Conservation (phyloP, 192 early-diverging fungal genomes). For the Rhizophagus sp. region DNA sequence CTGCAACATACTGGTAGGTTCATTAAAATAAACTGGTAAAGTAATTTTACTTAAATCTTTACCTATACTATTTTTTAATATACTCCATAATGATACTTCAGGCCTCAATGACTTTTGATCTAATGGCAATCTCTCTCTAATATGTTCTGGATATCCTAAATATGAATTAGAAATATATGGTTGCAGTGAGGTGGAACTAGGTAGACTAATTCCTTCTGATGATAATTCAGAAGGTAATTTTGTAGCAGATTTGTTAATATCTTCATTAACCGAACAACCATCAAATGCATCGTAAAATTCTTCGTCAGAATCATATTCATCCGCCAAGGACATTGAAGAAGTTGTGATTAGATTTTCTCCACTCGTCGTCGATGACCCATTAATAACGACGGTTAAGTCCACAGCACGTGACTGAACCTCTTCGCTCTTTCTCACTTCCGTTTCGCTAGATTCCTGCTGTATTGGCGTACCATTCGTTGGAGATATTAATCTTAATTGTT, state of each 20-base stretch:
- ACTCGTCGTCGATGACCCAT: neutral
- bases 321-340: neutral
- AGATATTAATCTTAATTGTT: constrained; percentile 15
- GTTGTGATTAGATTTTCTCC: neutral
- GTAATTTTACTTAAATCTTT: constrained; percentile 84
- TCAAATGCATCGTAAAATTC: constrained; percentile 71
- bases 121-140: constrained; percentile 54
- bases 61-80: constrained; percentile 85
- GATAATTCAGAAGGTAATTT: constrained; percentile 4
- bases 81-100: constrained; percentile 80
- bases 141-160: constrained; percentile 41
- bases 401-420: neutral
- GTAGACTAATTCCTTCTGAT: too few species aligned
- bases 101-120: constrained; percentile 55
- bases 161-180: constrained; percentile 43
- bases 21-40: constrained; percentile 88
- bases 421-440: neutral
- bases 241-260: constrained; percentile 1
- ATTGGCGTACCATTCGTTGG: neutral
- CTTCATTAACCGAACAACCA: constrained; percentile 37
- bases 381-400: neutral
- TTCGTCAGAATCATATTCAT: constrained; percentile 46
- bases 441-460: neutral
- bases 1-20: constrained; percentile 85
- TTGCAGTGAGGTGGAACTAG: neutral